These are phyloP conservation scores for Phaeosphaeria sp. DNA, from an alignment of 2,329 filamentous ascomycete species.

Conservation along the genomic window DNA sequence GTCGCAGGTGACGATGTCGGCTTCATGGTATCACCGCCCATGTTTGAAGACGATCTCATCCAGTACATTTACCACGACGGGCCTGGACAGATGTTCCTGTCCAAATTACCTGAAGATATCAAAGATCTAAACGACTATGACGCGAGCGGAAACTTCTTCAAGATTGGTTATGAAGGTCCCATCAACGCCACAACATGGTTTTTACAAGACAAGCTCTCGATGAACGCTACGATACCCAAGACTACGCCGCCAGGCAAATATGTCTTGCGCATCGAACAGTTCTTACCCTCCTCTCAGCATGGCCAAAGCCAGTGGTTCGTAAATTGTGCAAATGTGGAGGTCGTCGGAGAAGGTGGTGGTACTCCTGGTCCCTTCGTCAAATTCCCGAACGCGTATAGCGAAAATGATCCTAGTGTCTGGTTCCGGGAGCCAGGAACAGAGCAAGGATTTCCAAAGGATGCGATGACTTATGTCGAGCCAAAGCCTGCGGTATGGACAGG, in stretches of 20 bases:
- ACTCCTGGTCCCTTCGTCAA: constrained; percentile 10
- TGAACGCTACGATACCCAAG: constrained; percentile 23
- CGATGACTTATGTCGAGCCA: constrained; percentile 12
- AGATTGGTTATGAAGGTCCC: constrained; percentile 19
- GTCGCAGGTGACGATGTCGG: constrained; percentile 12
- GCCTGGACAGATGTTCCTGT: constrained; percentile 24
- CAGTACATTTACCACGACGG: constrained; percentile 22
- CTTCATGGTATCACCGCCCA: constrained; percentile 19
- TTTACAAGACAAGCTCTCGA: constrained; percentile 3
- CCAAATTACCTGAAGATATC: constrained; percentile 11
- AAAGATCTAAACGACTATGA: constrained; percentile 16
- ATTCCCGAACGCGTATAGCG: constrained; percentile 21
- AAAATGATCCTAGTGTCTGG: constrained; percentile 22
- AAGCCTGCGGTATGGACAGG: constrained; percentile 16
- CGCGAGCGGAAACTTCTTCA: constrained; percentile 24
- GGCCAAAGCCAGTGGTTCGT: constrained; percentile 22
- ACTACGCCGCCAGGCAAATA: constrained; percentile 26
- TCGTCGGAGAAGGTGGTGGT: constrained; percentile 15
- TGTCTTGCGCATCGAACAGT: constrained; percentile 25
- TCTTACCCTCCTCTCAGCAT: constrained; percentile 5
- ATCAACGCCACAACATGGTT: constrained; percentile 11
- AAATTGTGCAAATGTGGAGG: constrained; percentile 24
- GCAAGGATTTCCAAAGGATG: constrained; percentile 7
- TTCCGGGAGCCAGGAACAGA: constrained; percentile 15
- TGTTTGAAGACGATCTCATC: constrained; percentile 11